These are phyloP conservation scores for Trichophyton schoenleinii DNA, from an alignment of 2,329 filamentous ascomycete species.

Conservation along the genomic window DNA sequence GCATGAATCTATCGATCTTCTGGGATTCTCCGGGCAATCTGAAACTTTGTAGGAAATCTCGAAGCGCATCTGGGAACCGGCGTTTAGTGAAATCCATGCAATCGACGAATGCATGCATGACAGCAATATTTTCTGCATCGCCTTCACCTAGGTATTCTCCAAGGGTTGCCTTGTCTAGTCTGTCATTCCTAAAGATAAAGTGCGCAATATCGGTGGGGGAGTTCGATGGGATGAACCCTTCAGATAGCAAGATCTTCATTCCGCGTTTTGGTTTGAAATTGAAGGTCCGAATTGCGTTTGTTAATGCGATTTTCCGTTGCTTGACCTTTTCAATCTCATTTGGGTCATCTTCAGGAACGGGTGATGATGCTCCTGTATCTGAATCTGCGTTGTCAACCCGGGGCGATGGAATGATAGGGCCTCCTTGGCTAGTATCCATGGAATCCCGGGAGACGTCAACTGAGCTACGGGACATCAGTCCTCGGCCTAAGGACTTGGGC, in stretches of 20 bases:
- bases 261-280: conserved; percentile 97
- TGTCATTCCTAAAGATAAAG: conserved; percentile 71
- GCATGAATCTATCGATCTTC: conserved; percentile 98
- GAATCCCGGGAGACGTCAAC: conserved; percentile 56
- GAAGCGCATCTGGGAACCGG: conserved; percentile 81
- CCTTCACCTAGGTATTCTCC: conserved; percentile 93
- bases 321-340: conserved; percentile 91
- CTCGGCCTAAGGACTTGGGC: conserved; percentile 17
- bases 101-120: conserved; percentile 97
- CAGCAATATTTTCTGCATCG: conserved; percentile 83
- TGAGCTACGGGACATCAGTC: conserved; percentile 33
- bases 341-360: conserved; percentile 72
- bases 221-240: conserved; percentile 76
- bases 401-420: conserved; percentile 42
- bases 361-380: conserved; percentile 50
- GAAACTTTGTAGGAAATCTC: conserved; percentile 88
- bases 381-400: conserved; percentile 44
- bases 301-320: conserved; percentile 80
- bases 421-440: conserved; percentile 51
- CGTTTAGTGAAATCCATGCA: conserved; percentile 84
- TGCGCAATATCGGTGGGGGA: conserved; percentile 67
- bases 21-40: conserved; percentile 90
- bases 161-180: conserved; percentile 79
- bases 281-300: conserved; percentile 79
- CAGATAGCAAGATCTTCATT: conserved; percentile 67